Evolutionary conservation across 169 alveolate genomes (phyloP).

Genomic region (Besnoitia besnoiti): DNA sequence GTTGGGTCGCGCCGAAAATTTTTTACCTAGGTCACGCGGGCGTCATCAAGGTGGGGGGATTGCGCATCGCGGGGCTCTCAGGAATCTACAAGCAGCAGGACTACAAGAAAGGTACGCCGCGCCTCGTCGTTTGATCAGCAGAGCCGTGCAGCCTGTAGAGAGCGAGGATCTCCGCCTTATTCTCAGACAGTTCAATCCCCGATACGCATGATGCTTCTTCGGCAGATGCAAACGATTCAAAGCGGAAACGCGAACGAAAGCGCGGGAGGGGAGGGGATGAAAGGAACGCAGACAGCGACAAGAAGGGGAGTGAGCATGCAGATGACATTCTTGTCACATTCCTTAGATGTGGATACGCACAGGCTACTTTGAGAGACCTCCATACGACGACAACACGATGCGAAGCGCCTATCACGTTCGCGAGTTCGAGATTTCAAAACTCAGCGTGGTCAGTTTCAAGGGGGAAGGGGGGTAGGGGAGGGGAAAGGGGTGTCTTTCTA

Average conservation of each 20-base stretch:
- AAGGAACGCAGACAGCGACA: background rate
- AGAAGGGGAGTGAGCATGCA: too few relatives aligned
- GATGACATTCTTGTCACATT: too few relatives aligned
- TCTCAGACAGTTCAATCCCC: too few relatives aligned
- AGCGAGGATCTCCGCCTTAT: too few relatives aligned
- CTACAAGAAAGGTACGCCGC: slow-evolving; percentile 75
- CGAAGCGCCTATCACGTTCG: slow-evolving; percentile 91
- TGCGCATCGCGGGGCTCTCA: slow-evolving; percentile 94
- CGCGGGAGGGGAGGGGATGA: background rate
- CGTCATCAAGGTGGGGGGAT: slow-evolving; percentile 85
- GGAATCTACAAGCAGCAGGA: slow-evolving; percentile 92
- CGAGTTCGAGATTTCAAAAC: slow-evolving; percentile 90
- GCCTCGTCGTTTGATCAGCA: too few relatives aligned
- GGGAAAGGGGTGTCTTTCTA: too few relatives aligned
- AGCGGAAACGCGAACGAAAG: background rate
- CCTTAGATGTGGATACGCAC: background rate
- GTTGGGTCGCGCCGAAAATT: slow-evolving; percentile 98
- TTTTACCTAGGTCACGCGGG: slow-evolving; percentile 95
- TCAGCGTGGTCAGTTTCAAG: slow-evolving; percentile 66
- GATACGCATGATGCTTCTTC: too few relatives aligned
- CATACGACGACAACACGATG: slow-evolving; percentile 83
- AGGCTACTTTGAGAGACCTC: slow-evolving; percentile 91
- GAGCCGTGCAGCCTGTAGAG: too few relatives aligned
- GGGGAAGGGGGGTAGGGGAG: background rate
- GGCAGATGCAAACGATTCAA: too few relatives aligned